Evolutionary conservation across 208 protist species (phyloP).

Genomic region (Wallacemonas collosoma): DNA sequence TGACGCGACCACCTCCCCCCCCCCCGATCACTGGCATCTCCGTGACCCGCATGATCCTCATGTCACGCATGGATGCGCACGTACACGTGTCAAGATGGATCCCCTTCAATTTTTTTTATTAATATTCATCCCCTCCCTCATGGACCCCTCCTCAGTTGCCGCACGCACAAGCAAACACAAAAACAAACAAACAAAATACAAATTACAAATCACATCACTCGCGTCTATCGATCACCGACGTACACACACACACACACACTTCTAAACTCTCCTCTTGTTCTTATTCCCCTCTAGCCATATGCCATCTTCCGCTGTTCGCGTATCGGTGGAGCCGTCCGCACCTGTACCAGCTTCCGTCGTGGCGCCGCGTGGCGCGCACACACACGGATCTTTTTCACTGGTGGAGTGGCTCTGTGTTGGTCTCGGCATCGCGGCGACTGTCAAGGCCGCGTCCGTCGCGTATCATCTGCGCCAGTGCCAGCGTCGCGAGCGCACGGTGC

Average conservation of each 20-base stretch:
- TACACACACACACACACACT: too few relatives aligned
- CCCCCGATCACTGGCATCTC: too few relatives aligned
- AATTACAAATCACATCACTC: too few relatives aligned
- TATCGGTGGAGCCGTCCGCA: not conserved
- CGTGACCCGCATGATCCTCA: too few relatives aligned
- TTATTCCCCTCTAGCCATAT: not conserved
- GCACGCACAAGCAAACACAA: too few relatives aligned
- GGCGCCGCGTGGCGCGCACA: not conserved
- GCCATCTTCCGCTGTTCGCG: not conserved
- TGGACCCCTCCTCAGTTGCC: too few relatives aligned
- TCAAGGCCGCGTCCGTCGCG: not conserved
- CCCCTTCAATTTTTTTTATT: too few relatives aligned
- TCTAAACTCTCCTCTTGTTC: not conserved
- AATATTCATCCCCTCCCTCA: too few relatives aligned
- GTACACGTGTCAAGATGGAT: too few relatives aligned
- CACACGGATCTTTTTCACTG: not conserved
- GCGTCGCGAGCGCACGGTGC: not conserved
- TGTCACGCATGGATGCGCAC: too few relatives aligned
- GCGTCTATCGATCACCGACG: too few relatives aligned
- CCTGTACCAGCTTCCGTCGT: not conserved
- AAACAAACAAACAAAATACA: too few relatives aligned
- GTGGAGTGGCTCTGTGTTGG: slow-evolving; percentile 1
- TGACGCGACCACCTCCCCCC: not conserved
- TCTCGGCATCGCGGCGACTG: not conserved
- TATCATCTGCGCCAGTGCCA: slow-evolving; percentile 7